phyloP scores from a whole-genome alignment of 2,329 filamentous ascomycete species.

The Cadophora gregata region DNA sequence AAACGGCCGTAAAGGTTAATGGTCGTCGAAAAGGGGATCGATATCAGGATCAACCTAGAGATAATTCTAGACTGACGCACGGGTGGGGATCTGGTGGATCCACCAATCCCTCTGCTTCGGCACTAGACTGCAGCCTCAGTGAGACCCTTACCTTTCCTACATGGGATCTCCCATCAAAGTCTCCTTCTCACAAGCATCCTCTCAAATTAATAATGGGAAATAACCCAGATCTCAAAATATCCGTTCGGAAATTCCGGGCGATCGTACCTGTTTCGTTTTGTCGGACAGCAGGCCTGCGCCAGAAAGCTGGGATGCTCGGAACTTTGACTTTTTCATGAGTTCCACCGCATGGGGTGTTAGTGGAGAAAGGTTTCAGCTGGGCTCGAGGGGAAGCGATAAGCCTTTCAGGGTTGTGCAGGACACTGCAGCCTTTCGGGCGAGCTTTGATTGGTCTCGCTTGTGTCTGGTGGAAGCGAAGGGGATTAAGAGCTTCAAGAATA shows the following conservation, averaged over 20 bases:
- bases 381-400: background rate
- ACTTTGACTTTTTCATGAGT: background rate
- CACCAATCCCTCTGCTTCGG: background rate
- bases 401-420: background rate
- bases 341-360: background rate
- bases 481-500: background rate
- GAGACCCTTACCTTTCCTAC: background rate
- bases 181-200: background rate
- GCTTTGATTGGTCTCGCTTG: background rate
- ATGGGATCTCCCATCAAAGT: background rate
- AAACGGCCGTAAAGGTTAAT: background rate
- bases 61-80: conserved; percentile 10
- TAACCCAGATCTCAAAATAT: background rate
- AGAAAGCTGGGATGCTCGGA: background rate
- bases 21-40: background rate
- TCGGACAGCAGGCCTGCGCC: background rate
- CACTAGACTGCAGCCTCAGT: background rate
- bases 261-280: background rate
- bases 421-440: background rate
- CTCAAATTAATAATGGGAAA: background rate
- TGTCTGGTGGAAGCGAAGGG: background rate
- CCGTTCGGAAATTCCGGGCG: background rate
- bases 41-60: background rate
- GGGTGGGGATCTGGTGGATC: background rate
- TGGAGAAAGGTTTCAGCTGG: conserved; percentile 3